Conservation (phyloP, 2,329 filamentous ascomycete genomes). For the Alternaria infectoria region DNA sequence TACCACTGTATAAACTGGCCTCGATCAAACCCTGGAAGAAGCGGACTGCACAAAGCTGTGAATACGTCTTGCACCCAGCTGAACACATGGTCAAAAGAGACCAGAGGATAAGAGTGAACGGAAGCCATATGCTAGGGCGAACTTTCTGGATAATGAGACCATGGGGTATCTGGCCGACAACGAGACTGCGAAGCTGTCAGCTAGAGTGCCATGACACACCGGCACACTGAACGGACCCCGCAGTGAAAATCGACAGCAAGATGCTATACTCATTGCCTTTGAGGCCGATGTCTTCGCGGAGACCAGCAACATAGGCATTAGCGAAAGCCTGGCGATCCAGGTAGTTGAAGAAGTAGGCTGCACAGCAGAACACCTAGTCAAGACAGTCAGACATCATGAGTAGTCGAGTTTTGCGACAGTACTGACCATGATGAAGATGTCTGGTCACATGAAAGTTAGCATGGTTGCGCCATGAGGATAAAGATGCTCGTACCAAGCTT, state of each 20-base stretch:
- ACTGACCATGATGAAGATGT: constrained; percentile 9
- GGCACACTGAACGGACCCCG: constrained; percentile 16
- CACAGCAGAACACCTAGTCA: constrained; percentile 27
- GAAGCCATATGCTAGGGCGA: constrained; percentile 31
- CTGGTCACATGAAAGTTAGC: not conserved
- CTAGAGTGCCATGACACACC: not conserved
- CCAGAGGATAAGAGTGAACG: constrained; percentile 29
- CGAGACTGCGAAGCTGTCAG: constrained; percentile 13
- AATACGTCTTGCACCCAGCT: constrained; percentile 29
- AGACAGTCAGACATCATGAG: not conserved
- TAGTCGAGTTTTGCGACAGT: not conserved
- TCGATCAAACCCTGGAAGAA: constrained; percentile 33
- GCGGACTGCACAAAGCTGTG: constrained; percentile 26
- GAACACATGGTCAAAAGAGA: constrained; percentile 35
- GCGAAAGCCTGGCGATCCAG: constrained; percentile 33
- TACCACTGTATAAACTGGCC: constrained; percentile 28
- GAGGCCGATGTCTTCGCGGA: constrained; percentile 30
- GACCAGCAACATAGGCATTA: constrained; percentile 34
- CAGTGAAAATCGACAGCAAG: constrained; percentile 30
- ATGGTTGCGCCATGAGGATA: not conserved
- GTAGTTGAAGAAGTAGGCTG: constrained; percentile 38
- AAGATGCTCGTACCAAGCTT: constrained; percentile 7
- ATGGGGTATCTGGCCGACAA: constrained; percentile 31
- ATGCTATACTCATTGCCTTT: constrained; percentile 32
- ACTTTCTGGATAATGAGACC: constrained; percentile 32